Evolutionary conservation across 176 grass and related monocot genomes (phyloP).

Genomic region (Cenchrus purpureus): DNA sequence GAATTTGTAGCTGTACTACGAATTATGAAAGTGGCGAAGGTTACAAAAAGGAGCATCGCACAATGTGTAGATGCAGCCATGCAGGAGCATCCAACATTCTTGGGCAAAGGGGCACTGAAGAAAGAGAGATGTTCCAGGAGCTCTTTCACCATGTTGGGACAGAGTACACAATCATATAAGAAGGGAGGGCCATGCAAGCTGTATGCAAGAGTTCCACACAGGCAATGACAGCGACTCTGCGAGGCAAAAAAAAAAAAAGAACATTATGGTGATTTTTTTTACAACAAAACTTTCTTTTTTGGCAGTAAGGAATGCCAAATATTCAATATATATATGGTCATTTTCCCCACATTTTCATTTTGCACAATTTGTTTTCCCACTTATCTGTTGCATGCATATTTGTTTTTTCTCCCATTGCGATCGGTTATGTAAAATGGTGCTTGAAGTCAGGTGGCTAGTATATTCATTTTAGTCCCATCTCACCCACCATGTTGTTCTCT

Average conservation of each 20-base stretch:
- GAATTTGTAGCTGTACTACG: no score
- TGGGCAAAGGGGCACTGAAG: no score
- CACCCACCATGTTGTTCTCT: background rate
- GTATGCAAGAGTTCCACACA: background rate
- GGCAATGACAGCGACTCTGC: background rate
- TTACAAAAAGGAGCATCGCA: no score
- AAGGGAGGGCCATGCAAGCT: background rate
- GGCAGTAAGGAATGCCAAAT: background rate
- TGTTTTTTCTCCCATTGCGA: background rate
- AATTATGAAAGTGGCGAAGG: no score
- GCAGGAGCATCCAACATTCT: no score
- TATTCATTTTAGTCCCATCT: conserved; percentile 1
- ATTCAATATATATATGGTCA: background rate
- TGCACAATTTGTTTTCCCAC: background rate
- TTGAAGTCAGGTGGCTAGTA: background rate
- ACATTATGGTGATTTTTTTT: background rate
- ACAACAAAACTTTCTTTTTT: background rate
- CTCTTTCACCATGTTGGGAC: no score
- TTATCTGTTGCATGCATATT: background rate
- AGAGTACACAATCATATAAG: no score
- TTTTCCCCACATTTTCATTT: background rate
- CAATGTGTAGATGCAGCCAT: no score
- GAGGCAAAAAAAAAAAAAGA: background rate
- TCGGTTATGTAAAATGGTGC: background rate
- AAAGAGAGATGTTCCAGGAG: no score